phyloP scores from a whole-genome alignment of 768 basidiomycete species.

The Inosperma sp. region DNA sequence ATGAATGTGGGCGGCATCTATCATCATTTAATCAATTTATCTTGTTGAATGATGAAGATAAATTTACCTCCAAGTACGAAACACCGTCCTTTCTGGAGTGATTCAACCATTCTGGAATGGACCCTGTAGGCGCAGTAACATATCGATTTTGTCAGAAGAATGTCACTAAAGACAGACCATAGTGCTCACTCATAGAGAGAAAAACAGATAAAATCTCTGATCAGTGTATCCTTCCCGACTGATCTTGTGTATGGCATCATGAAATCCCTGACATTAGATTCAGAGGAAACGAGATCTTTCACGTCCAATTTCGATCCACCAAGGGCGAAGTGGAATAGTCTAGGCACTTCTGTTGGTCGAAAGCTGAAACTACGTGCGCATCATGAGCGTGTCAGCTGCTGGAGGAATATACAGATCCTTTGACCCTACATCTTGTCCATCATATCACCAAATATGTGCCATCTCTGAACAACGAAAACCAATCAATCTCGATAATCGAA shows the following conservation, averaged over 20 bases:
- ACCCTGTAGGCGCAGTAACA: not conserved
- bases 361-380: constrained; percentile 9
- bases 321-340: constrained; percentile 14
- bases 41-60: not conserved
- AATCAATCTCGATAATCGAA: not conserved
- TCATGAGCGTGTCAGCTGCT: not conserved
- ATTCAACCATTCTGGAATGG: constrained; percentile 3
- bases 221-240: constrained; percentile 20
- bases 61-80: constrained; percentile 4
- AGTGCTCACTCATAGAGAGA: constrained; percentile 25
- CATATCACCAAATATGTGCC: constrained; percentile 45
- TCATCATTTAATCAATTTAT: not conserved
- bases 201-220: constrained; percentile 26
- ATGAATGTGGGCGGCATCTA: constrained; percentile 8
- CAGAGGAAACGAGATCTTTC: constrained; percentile 4
- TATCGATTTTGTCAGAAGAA: not conserved
- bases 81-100: not conserved
- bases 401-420: not conserved
- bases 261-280: constrained; percentile 17
- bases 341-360: constrained; percentile 15
- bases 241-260: constrained; percentile 22
- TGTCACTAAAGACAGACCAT: not conserved
- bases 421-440: constrained; percentile 26
- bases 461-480: constrained; percentile 22
- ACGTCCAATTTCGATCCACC: constrained; percentile 12